Percentiles rank a stretch among this genome's conserved stretches.
Conservation (phyloP, 352 stramenopile species). For the Thraustotheca clavata region DNA sequence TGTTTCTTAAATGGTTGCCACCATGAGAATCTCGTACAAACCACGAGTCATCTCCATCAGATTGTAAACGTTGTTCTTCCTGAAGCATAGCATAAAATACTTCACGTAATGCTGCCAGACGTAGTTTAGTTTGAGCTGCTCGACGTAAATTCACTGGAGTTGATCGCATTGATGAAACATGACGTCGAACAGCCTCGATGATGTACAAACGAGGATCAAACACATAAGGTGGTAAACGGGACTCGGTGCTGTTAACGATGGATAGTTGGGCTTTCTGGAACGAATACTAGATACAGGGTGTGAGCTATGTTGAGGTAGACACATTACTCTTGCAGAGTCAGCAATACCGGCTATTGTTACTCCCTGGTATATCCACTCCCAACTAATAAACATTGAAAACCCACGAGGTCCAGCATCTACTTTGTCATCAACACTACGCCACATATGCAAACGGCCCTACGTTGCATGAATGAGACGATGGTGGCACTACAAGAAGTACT, state of each 20-base stretch:
- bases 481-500: constrained; percentile 23
- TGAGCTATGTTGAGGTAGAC: background rate
- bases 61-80: constrained; percentile 6
- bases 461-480: background rate
- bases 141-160: background rate
- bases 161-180: background rate
- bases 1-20: background rate
- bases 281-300: background rate
- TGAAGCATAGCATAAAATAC: constrained; percentile 1
- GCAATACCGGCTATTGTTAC: constrained; percentile 72
- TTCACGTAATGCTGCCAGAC: background rate
- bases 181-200: constrained; percentile 6
- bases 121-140: background rate
- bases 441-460: constrained; percentile 72
- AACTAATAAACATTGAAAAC: constrained; percentile 64
- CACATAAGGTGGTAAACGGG: background rate
- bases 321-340: constrained; percentile 5
- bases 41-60: constrained; percentile 16
- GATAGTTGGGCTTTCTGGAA: background rate
- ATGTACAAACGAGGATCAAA: constrained; percentile 10
- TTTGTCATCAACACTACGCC: constrained; percentile 55
- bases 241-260: background rate
- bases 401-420: constrained; percentile 34
- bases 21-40: background rate
- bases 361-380: constrained; percentile 81